Evolutionary conservation across 371 early-diverging fungal genomes (phyloP).

Genomic region (Mucor lusitanicus): DNA sequence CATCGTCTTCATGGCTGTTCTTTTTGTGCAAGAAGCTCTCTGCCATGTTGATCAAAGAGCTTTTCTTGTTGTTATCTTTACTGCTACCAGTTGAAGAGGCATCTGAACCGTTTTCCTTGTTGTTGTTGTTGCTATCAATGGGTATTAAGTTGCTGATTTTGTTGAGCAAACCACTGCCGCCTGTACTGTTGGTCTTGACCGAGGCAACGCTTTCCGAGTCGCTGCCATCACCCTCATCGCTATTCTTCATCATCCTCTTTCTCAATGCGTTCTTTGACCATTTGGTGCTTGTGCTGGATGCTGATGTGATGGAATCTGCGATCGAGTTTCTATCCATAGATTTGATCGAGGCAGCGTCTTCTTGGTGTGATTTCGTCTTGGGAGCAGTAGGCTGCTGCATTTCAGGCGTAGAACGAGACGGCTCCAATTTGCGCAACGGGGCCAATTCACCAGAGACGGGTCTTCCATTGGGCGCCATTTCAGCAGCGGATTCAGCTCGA

Average conservation of each 20-base stretch:
- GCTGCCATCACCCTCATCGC: conserved; percentile 1
- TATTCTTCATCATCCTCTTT: conserved; percentile 6
- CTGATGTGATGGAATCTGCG: not conserved
- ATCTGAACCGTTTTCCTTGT: not conserved
- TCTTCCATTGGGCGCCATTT: not conserved
- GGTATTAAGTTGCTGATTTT: conserved; percentile 18
- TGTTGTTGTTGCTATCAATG: not conserved
- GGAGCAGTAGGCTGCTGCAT: not conserved
- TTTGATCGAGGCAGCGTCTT: not conserved
- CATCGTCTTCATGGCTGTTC: not conserved
- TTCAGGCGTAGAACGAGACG: conserved; percentile 13
- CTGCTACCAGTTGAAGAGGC: not conserved
- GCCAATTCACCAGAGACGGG: not conserved
- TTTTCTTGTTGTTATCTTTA: conserved; percentile 11
- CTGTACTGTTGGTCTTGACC: not conserved
- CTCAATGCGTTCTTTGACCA: conserved; percentile 11
- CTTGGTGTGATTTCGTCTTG: not conserved
- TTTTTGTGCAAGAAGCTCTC: conserved; percentile 11
- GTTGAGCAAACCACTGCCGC: conserved; percentile 7
- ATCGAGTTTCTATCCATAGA: conserved; percentile 8
- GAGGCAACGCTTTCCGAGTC: conserved; percentile 10
- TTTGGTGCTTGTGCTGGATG: not conserved
- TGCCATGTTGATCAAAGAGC: conserved; percentile 3
- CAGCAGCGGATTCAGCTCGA: conserved; percentile 14
- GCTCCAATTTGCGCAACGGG: not conserved